Evolutionary conservation across 139 green algal species (phyloP).

Genomic region (Diplosphaera chodatii): DNA sequence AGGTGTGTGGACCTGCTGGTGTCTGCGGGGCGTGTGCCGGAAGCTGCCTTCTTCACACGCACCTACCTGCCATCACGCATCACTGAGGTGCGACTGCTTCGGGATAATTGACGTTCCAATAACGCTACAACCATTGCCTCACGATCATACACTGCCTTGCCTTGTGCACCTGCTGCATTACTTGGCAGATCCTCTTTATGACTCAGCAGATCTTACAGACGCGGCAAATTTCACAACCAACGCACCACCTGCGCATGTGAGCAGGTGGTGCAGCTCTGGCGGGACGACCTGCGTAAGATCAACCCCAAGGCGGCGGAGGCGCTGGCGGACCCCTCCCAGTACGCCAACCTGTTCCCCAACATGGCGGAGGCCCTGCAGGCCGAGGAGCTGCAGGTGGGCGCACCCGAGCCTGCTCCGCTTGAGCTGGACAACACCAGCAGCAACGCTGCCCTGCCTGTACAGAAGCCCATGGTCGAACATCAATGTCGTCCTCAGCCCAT

Average conservation of each 20-base stretch:
- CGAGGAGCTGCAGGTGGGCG: conserved; percentile 32
- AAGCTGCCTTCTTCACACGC: conserved; percentile 93
- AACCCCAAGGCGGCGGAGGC: conserved; percentile 95
- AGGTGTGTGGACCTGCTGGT: conserved; percentile 77
- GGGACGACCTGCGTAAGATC: conserved; percentile 81
- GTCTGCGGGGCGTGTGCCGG: conserved; percentile 66
- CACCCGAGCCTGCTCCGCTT: not conserved
- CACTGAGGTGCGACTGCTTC: conserved; percentile 26
- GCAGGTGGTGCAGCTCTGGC: conserved; percentile 76
- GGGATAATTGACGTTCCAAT: too few relatives aligned
- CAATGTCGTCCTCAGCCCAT: too few relatives aligned
- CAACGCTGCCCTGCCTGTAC: too few relatives aligned
- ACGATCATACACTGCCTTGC: too few relatives aligned
- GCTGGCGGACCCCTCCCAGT: conserved; percentile 90
- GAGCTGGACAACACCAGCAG: not conserved
- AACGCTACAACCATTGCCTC: too few relatives aligned
- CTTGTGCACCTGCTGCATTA: too few relatives aligned
- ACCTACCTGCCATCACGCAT: conserved; percentile 83
- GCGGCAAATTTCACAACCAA: too few relatives aligned
- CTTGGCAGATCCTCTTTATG: too few relatives aligned
- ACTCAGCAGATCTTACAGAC: too few relatives aligned
- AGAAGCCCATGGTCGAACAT: too few relatives aligned
- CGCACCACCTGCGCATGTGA: too few relatives aligned
- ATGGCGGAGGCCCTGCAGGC: conserved; percentile 70
- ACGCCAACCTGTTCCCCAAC: conserved; percentile 94